Conservation (phyloP, 2,329 filamentous ascomycete species). For the Colletotrichum sp. region DNA sequence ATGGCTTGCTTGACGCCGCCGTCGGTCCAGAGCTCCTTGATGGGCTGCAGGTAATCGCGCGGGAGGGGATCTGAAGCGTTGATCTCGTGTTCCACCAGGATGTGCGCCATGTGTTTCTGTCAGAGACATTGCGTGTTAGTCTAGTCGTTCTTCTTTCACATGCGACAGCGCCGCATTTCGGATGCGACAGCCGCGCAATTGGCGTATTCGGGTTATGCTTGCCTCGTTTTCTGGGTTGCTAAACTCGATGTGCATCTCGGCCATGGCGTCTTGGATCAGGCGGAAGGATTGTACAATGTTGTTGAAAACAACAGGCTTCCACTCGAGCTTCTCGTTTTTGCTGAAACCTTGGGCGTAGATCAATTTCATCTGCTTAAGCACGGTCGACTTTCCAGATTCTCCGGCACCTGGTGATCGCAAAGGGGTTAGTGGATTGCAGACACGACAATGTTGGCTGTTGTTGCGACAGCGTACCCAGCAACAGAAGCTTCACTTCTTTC, state of each 20-base stretch:
- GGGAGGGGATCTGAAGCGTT: slow-evolving; percentile 83
- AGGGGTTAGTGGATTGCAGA: neutral
- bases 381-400: slow-evolving; percentile 91
- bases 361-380: slow-evolving; percentile 98
- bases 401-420: slow-evolving; percentile 73
- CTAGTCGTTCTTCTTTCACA: neutral
- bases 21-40: slow-evolving; percentile 86
- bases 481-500: slow-evolving; percentile 89
- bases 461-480: slow-evolving; percentile 72
- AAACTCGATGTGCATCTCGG: slow-evolving; percentile 80
- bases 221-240: slow-evolving; percentile 82
- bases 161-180: neutral
- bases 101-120: slow-evolving; percentile 78
- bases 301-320: slow-evolving; percentile 93
- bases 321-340: slow-evolving; percentile 88
- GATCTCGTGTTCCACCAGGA: slow-evolving; percentile 83
- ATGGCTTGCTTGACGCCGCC: slow-evolving; percentile 86
- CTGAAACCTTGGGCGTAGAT: slow-evolving; percentile 94
- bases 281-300: slow-evolving; percentile 94
- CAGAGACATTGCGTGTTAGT: slow-evolving; percentile 28
- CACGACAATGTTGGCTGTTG: neutral
- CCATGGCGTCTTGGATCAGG: slow-evolving; percentile 89
- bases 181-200: slow-evolving; percentile 3
- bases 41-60: slow-evolving; percentile 76
- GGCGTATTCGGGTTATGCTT: slow-evolving; percentile 36